Conservation (phyloP, 225 moss, liverwort and hornwort genomes). For the Pleurozium schreberi region DNA sequence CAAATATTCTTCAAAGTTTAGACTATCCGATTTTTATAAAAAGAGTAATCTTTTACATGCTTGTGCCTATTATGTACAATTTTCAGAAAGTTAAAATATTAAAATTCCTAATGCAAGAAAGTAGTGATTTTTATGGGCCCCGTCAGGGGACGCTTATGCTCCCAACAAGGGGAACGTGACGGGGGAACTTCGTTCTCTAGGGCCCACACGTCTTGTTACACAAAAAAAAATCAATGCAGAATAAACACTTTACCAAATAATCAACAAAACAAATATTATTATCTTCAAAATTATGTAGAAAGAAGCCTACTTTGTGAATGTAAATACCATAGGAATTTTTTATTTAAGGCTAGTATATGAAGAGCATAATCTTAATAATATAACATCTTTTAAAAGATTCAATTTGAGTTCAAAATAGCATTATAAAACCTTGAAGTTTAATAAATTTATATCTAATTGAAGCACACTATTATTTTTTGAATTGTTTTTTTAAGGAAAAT, state of each 20-base stretch:
- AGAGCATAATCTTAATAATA: neutral
- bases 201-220: too few relatives aligned
- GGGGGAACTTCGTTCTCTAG: too few relatives aligned
- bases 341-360: neutral
- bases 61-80: neutral
- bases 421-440: neutral
- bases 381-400: neutral
- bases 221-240: neutral
- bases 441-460: neutral
- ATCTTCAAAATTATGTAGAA: neutral
- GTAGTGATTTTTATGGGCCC: too few relatives aligned
- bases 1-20: neutral
- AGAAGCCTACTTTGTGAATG: fast-evolving
- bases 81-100: neutral
- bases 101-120: neutral
- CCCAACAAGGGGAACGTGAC: too few relatives aligned
- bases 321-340: neutral
- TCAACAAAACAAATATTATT: neutral
- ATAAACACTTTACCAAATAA: neutral
- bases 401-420: neutral
- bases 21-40: neutral
- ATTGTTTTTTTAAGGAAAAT: neutral
- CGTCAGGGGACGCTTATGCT: too few relatives aligned
- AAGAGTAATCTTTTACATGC: neutral
- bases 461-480: neutral